Evolutionary conservation across 129 eudicot genomes (phyloP).

Genomic region (Glebionis coronaria): DNA sequence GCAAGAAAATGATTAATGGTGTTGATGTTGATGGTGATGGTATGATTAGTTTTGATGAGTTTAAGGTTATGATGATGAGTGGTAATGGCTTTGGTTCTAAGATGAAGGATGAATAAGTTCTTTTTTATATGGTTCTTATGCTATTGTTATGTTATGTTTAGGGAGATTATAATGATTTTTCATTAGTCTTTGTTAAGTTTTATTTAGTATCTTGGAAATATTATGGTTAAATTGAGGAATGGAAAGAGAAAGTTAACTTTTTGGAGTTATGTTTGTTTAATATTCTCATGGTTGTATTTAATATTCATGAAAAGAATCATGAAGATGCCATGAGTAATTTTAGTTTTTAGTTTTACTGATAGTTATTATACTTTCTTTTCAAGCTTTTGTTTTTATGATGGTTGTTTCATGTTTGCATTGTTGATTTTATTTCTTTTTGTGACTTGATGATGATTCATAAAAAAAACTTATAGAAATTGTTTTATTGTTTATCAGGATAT

Average conservation of each 20-base stretch:
- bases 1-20: slow-evolving; percentile 66
- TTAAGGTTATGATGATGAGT: slow-evolving; percentile 71
- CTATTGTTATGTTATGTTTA: too few species aligned
- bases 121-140: too few species aligned
- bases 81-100: slow-evolving; percentile 32
- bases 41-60: slow-evolving; percentile 64
- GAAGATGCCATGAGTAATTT: slow-evolving; percentile 6
- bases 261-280: neutral
- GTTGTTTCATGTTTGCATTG: too few species aligned
- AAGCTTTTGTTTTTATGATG: too few species aligned
- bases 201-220: neutral
- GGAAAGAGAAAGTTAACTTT: neutral
- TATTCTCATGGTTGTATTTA: neutral
- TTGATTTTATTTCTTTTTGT: too few species aligned
- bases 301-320: slow-evolving; percentile 17
- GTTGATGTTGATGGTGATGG: slow-evolving; percentile 66
- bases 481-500: too few species aligned
- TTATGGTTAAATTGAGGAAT: neutral
- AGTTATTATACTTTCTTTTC: too few species aligned
- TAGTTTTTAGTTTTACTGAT: too few species aligned
- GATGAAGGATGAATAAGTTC: neutral
- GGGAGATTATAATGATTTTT: too few species aligned
- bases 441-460: too few species aligned
- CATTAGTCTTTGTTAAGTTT: too few species aligned
- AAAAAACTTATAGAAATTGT: too few species aligned